Conservation (phyloP, 2,329 filamentous ascomycete genomes). For the Phoma sp. region DNA sequence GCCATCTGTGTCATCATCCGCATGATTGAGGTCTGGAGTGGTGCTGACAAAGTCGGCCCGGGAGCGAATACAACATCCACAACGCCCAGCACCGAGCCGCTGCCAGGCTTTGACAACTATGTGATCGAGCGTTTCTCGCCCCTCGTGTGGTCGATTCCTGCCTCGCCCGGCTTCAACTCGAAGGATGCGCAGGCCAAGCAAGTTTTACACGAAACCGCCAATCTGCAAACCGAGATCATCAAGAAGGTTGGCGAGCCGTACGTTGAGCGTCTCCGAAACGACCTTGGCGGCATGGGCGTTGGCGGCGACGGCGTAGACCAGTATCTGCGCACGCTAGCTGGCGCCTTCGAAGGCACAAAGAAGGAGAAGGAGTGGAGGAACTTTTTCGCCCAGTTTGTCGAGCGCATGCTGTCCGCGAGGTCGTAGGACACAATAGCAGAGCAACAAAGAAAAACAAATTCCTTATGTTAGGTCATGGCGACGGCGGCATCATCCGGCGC, state of each 20-base stretch:
- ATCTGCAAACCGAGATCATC: slow-evolving; percentile 87
- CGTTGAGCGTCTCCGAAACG: slow-evolving; percentile 69
- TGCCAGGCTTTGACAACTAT: slow-evolving; percentile 91
- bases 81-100: slow-evolving; percentile 58
- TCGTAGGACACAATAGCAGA: slow-evolving; percentile 11
- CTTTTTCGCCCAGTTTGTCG: slow-evolving; percentile 55
- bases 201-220: slow-evolving; percentile 86
- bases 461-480: slow-evolving; percentile 14
- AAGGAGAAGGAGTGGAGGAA: slow-evolving; percentile 54
- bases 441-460: neutral
- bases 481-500: slow-evolving; percentile 18
- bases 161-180: slow-evolving; percentile 78
- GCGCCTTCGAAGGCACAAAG: slow-evolving; percentile 42
- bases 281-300: slow-evolving; percentile 71
- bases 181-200: slow-evolving; percentile 88
- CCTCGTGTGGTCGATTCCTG: slow-evolving; percentile 87
- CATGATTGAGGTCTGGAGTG: slow-evolving; percentile 90
- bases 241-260: slow-evolving; percentile 86
- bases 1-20: slow-evolving; percentile 82
- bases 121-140: slow-evolving; percentile 88
- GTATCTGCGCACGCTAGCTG: slow-evolving; percentile 62
- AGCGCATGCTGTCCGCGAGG: slow-evolving; percentile 33
- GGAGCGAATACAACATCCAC: slow-evolving; percentile 48
- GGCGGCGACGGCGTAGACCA: slow-evolving; percentile 68
- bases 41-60: slow-evolving; percentile 67